These are phyloP conservation scores for Claviceps digitariae DNA, from an alignment of 2,329 filamentous ascomycete genomes.

Conservation along the genomic window DNA sequence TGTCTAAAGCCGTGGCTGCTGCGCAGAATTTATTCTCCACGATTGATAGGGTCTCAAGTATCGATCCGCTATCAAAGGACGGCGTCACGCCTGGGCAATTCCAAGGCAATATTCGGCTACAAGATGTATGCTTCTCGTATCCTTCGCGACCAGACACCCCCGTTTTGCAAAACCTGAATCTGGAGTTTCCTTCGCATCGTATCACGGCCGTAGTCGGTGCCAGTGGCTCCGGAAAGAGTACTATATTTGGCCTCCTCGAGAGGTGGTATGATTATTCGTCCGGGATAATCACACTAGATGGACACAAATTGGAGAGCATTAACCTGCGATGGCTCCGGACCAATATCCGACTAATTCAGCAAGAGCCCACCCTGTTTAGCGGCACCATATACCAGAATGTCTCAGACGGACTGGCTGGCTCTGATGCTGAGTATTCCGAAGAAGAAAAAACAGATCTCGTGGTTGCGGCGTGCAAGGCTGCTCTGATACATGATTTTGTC, in stretches of 20 bases:
- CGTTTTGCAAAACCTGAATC: neutral
- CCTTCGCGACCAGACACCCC: conserved; percentile 2
- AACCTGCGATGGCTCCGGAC: conserved; percentile 39
- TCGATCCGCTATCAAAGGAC: conserved; percentile 27
- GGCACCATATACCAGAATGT: conserved; percentile 39
- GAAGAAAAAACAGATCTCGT: conserved; percentile 31
- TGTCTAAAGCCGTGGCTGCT: conserved; percentile 32
- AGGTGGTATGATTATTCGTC: conserved; percentile 42
- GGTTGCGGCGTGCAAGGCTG: conserved; percentile 32
- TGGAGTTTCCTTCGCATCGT: conserved; percentile 16
- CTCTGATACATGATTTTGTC: conserved; percentile 41
- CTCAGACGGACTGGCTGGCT: conserved; percentile 26
- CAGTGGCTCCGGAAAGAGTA: conserved; percentile 46
- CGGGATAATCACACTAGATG: conserved; percentile 32
- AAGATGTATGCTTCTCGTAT: conserved; percentile 32
- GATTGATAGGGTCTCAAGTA: conserved; percentile 29
- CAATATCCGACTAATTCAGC: conserved; percentile 38
- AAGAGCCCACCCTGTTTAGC: conserved; percentile 41
- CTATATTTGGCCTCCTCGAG: conserved; percentile 42
- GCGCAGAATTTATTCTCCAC: conserved; percentile 32
- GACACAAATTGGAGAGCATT: conserved; percentile 26
- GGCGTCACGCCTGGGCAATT: conserved; percentile 19
- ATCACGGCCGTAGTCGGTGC: conserved; percentile 43
- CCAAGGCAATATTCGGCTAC: conserved; percentile 32
- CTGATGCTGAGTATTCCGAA: conserved; percentile 11